Conservation (phyloP, 1,284 basidiomycete species). For the Rhodotorula sp. region DNA sequence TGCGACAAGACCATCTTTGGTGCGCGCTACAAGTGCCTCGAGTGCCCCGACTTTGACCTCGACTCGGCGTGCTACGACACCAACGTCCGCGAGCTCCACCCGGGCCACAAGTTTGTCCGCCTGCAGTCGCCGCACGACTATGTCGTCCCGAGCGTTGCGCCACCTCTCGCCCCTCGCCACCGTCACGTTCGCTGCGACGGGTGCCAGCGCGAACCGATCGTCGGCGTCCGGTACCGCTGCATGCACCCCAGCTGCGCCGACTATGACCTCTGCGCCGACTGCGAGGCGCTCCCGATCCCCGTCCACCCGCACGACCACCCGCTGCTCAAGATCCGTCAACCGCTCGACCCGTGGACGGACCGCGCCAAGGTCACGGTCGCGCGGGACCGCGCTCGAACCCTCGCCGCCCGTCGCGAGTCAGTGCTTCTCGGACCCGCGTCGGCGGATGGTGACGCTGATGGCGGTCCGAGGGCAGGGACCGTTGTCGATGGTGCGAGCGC, state of each 20-base stretch:
- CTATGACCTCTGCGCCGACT: constrained; percentile 37
- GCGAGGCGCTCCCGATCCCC: constrained; percentile 38
- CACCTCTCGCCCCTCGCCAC: constrained; percentile 20
- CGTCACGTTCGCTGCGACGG: constrained; percentile 40
- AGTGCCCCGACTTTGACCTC: constrained; percentile 36
- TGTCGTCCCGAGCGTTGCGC: not conserved
- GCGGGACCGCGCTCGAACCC: constrained; percentile 2
- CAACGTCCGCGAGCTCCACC: constrained; percentile 26
- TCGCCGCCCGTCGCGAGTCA: not conserved
- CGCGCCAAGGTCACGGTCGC: not conserved
- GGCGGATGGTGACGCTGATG: too few relatives aligned
- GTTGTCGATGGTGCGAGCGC: too few relatives aligned
- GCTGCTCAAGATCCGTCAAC: constrained; percentile 41
- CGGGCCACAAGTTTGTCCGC: constrained; percentile 37
- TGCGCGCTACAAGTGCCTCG: constrained; percentile 62
- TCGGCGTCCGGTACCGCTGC: constrained; percentile 45
- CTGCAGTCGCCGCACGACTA: constrained; percentile 21
- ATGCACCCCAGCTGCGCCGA: constrained; percentile 39
- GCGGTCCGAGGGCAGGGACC: too few relatives aligned
- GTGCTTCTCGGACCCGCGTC: not conserved
- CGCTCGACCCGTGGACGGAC: not conserved
- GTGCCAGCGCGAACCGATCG: constrained; percentile 31
- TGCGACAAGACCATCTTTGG: constrained; percentile 63
- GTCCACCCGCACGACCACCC: constrained; percentile 34
- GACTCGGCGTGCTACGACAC: constrained; percentile 17